A percentile compares a stretch with the other conserved stretches of the same genome.
These are phyloP conservation scores for Cladophialophora yegresii DNA, from an alignment of 2,329 filamentous ascomycete genomes.

Conservation along the genomic window DNA sequence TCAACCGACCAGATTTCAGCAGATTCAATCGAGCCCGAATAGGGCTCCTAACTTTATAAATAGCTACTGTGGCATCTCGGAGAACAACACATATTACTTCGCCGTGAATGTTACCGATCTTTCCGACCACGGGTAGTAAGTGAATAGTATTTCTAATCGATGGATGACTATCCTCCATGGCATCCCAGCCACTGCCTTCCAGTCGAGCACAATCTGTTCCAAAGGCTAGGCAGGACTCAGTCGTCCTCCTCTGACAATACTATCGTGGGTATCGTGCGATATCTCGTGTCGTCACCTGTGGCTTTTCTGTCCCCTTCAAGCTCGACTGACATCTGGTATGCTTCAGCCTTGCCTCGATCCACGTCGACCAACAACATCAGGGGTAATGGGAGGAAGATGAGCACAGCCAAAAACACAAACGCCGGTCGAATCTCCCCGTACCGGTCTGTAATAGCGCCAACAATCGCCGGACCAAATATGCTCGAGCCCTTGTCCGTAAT, in stretches of 20 bases:
- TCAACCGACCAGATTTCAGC: neutral
- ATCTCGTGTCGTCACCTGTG: constrained; percentile 12
- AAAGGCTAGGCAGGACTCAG: constrained; percentile 1
- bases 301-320: constrained; percentile 40
- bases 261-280: constrained; percentile 31
- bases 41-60: neutral
- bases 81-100: neutral
- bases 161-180: constrained; percentile 13
- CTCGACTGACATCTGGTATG: constrained; percentile 62
- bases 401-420: constrained; percentile 83
- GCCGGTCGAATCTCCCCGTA: constrained; percentile 79
- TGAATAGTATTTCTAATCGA: constrained; percentile 22
- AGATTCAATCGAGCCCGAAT: neutral
- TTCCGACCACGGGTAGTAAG: neutral
- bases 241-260: constrained; percentile 33
- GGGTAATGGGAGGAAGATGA: constrained; percentile 83
- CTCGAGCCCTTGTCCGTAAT: constrained; percentile 97
- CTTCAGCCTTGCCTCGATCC: constrained; percentile 72
- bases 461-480: constrained; percentile 90
- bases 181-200: neutral
- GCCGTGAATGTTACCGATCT: neutral
- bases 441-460: constrained; percentile 85
- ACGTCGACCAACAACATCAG: constrained; percentile 84
- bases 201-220: constrained; percentile 4
- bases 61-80: neutral